Base-by-base conservation (phyloP, 2,329 filamentous ascomycete genomes). In the Fusarium sp. region DNA sequence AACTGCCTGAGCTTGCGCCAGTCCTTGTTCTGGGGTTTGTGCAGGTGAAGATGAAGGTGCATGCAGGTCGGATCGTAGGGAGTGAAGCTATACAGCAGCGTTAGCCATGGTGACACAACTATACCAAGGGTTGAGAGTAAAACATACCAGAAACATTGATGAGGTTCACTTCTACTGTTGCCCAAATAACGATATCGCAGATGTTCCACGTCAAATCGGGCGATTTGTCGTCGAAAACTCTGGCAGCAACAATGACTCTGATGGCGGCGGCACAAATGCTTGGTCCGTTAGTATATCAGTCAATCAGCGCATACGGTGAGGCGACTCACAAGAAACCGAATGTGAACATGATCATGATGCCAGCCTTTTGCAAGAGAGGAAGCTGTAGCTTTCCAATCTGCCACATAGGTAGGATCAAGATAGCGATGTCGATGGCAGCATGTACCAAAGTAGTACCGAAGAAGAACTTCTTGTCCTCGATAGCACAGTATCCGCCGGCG, bases 381-480 rank as follows among this genome's bases (percentile, higher is more conserved):
- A 79, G 66, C 9, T 76, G 68, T 2, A 80, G 51, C 26, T 75
- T 75, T 4, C 62, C 58, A 13, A 80, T 75, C 53, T 80, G 73
- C 34, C 77, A 58, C 21, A 78, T 63, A 0, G 78, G 78, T 1
- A 80, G 56, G 5, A 70, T 49, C 6, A 80, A 44, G 17, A 80
- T 78, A 4, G 57, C 57, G 3, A 80, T 54, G 6, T 80, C 78
- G 24, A 80, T 70, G 1, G 72, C 11, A 5, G 77, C 63, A 15
- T 80, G 78, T 0, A 71, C 69, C 6, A 78, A 24, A 1, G 76
- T 71, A 0, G 76, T 78, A 3, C 77, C 77, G 21, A 79, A 76
- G 52, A 79, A 78, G 66, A 78, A 79, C 38, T 73, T 76, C 8
- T 71, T 68, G 33, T 76, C 75, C 21, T 79, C 67, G 21, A 73